These are phyloP conservation scores for Lantana camara DNA, from an alignment of 257 asterid species.

Conservation along the genomic window DNA sequence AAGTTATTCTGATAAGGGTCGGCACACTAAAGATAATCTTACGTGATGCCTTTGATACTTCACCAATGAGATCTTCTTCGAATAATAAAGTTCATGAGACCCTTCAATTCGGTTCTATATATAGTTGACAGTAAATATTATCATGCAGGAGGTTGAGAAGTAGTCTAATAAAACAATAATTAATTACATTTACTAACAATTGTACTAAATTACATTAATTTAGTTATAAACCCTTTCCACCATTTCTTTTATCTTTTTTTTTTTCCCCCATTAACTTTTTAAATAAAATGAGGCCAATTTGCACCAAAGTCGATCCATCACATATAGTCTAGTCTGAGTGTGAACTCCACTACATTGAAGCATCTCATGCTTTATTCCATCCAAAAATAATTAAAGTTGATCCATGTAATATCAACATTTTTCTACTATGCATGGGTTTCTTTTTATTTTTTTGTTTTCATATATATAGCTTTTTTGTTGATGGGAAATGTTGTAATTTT, in stretches of 20 bases:
- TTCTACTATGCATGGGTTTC: slow-evolving; percentile 2
- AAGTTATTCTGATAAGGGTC: not conserved
- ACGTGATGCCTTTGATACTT: not conserved
- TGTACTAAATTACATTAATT: too few species aligned
- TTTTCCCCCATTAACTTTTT: not conserved
- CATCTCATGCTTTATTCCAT: slow-evolving; percentile 38
- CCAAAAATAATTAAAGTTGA: slow-evolving; percentile 1
- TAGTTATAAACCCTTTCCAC: not conserved
- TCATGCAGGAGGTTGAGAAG: too few species aligned
- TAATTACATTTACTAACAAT: too few species aligned
- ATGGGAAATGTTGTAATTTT: slow-evolving; percentile 32
- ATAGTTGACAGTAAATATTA: too few species aligned
- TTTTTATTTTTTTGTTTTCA: too few species aligned
- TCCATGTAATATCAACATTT: slow-evolving; percentile 22
- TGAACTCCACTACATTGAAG: slow-evolving; percentile 47
- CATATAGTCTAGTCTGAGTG: slow-evolving; percentile 39
- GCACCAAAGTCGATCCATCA: slow-evolving; percentile 34
- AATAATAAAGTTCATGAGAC: not conserved
- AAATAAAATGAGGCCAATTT: slow-evolving; percentile 28
- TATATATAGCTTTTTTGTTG: slow-evolving; percentile 24
- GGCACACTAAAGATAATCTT: not conserved
- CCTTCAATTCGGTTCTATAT: too few species aligned
- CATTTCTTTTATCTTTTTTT: not conserved
- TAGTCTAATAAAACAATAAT: too few species aligned
- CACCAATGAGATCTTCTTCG: not conserved